Percentiles rank a stretch among this genome's conserved stretches.
These are phyloP conservation scores for Lichenothelia convexa DNA, from an alignment of 495 filamentous ascomycete genomes.

Conservation along the genomic window DNA sequence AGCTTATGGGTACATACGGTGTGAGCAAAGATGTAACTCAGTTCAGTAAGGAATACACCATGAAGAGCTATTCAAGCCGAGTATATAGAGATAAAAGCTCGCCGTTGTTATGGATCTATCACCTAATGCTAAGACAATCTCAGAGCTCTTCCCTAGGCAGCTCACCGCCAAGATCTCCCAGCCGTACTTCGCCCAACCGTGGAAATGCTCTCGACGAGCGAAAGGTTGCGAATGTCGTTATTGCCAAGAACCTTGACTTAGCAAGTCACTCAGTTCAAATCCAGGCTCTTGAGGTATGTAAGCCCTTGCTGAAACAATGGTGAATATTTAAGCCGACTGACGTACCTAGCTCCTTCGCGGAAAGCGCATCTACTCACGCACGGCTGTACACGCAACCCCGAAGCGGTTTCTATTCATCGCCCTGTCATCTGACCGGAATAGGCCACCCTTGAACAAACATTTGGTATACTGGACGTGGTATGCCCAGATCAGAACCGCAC, in stretches of 20 bases:
- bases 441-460: conserved; percentile 12
- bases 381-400: conserved; percentile 51
- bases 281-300: conserved; percentile 53
- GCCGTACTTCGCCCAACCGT: conserved; percentile 30
- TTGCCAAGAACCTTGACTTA: conserved; percentile 60
- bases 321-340: neutral
- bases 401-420: conserved; percentile 68
- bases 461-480: conserved; percentile 7
- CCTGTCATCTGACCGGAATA: conserved; percentile 29
- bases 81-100: neutral
- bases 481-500: neutral
- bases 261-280: conserved; percentile 60
- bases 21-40: no score
- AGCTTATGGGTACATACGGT: no score
- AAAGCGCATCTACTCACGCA: conserved; percentile 55
- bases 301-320: neutral
- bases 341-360: conserved; percentile 52
- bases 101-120: neutral
- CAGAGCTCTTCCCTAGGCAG: neutral
- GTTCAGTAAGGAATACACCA: no score
- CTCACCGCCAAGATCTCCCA: conserved; percentile 9
- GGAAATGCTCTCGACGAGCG: conserved; percentile 25
- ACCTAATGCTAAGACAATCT: neutral
- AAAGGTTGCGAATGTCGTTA: conserved; percentile 58
- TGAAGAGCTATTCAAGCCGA: neutral